Base-by-base conservation (phyloP, 495 filamentous ascomycete genomes). In the Chaetomidium leptoderma region DNA sequence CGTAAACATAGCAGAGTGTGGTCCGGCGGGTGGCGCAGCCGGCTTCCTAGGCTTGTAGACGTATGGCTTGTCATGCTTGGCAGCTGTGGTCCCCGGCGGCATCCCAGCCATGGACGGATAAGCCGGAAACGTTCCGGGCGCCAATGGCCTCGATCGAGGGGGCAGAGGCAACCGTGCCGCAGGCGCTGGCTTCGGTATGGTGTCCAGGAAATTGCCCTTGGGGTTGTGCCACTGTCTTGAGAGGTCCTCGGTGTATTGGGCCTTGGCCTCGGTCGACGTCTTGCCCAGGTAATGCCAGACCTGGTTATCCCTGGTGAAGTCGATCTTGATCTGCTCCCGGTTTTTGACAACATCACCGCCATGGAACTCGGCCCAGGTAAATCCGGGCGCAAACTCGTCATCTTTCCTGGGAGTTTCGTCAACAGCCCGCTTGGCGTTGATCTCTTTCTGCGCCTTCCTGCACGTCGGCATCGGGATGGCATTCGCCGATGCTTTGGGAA, bases 231-330 rank as follows among this genome's bases (percentile, higher is more conserved):
- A 61, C 1, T 66, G 72, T 19, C 81, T 84, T 37, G 73, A 73
- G 58, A 80, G 83, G 75, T 95, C 86, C 61, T 93, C 87, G 29
- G 93, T 96, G 76, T 91, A 98, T 67, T 95, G 89, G 43, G 90
- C 86, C 72, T 86, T 91, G 65, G 91, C 87, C 67, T 98, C 93
- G 19, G 93, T 97, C 44, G 92, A 97, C 47, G 78, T 82, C 65
- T 83, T 81, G 17, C 89, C 89, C 61, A 98, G 79, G 70, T 97
- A 98, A 72, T 89, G 83, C 92, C 92, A 98, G 54, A 96, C 72
- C 63, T 88, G 84, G 55, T 91, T 83, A 10, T 82, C 76, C 67
- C 85, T 84, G 59, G 72, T 66, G 19, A 95, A 64, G 63, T 92
- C 82, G 49, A 93, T 76, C 72, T 73, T 87, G 77, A 54, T 75